Evolutionary conservation across 2,329 filamentous ascomycete species (phyloP).

Genomic region (Leptodontidium sp.): DNA sequence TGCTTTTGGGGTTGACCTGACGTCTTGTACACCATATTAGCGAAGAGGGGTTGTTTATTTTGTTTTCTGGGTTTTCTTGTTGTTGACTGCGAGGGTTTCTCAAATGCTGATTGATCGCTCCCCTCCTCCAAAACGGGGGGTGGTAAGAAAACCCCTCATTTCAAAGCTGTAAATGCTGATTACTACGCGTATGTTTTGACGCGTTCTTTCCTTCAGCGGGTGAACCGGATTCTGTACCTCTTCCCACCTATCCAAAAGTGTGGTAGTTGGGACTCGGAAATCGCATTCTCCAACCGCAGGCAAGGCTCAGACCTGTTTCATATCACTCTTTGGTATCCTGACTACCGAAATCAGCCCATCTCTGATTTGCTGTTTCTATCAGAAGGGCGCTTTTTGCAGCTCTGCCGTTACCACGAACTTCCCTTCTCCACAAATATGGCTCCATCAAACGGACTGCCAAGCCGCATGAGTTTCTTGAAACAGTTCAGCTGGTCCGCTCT

Average conservation of each 20-base stretch:
- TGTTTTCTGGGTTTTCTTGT: too few species aligned
- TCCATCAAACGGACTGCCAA: constrained; percentile 7
- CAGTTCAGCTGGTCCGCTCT: neutral
- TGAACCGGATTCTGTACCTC: neutral
- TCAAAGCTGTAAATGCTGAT: too few species aligned
- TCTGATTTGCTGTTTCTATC: neutral
- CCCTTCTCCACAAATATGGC: neutral
- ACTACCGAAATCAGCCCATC: neutral
- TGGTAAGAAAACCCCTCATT: too few species aligned
- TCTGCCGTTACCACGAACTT: neutral
- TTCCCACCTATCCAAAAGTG: neutral
- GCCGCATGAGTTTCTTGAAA: neutral
- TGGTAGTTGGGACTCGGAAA: constrained; percentile 2
- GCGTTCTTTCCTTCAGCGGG: neutral
- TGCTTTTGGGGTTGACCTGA: too few species aligned
- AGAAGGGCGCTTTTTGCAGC: neutral
- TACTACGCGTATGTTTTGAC: too few species aligned
- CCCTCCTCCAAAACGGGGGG: too few species aligned
- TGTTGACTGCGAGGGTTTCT: too few species aligned
- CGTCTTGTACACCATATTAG: too few species aligned
- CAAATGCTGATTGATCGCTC: too few species aligned
- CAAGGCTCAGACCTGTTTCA: neutral
- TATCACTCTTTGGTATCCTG: neutral
- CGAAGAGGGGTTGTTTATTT: too few species aligned
- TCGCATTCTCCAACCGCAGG: neutral